A percentile compares a stretch with the other conserved stretches of the same genome.
phyloP scores from a whole-genome alignment of 495 filamentous ascomycete species.

The Penicillium argentinense region DNA sequence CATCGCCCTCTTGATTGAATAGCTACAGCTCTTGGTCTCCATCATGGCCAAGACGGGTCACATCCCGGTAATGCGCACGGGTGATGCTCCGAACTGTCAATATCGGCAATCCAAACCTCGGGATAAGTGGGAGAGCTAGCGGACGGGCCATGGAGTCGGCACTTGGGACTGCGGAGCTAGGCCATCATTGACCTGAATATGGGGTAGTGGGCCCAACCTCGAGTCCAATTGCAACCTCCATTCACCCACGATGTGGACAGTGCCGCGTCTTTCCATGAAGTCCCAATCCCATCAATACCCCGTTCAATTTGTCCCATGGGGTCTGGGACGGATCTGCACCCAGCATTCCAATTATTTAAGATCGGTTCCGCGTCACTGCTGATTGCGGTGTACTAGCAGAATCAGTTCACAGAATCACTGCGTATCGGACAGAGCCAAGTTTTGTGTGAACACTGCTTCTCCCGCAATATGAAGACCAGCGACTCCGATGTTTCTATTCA shows the following conservation, averaged over 20 bases:
- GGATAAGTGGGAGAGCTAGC: background rate
- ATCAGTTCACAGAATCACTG: too few species aligned
- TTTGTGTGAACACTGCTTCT: background rate
- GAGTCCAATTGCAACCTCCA: background rate
- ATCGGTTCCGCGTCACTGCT: too few species aligned
- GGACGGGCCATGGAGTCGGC: background rate
- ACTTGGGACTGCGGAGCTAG: background rate
- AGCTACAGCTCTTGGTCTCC: too few species aligned
- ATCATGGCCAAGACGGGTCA: slow-evolving; percentile 2
- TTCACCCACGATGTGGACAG: background rate
- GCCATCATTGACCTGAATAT: background rate
- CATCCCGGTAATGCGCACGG: slow-evolving; percentile 11
- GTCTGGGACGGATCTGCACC: background rate
- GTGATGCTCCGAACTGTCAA: slow-evolving; percentile 8
- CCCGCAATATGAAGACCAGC: slow-evolving; percentile 6
- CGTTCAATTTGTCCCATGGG: slow-evolving; percentile 8
- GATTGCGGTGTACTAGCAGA: too few species aligned
- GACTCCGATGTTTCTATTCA: slow-evolving; percentile 12
- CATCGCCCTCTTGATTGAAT: too few species aligned
- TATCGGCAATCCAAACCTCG: slow-evolving; percentile 8
- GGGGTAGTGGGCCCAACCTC: background rate
- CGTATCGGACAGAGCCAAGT: too few species aligned
- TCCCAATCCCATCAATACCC: slow-evolving; percentile 5
- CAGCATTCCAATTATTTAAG: background rate
- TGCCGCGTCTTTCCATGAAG: slow-evolving; percentile 5